These are phyloP conservation scores for Leptosphaerulina australis DNA, from an alignment of 2,329 filamentous ascomycete genomes.

Conservation along the genomic window DNA sequence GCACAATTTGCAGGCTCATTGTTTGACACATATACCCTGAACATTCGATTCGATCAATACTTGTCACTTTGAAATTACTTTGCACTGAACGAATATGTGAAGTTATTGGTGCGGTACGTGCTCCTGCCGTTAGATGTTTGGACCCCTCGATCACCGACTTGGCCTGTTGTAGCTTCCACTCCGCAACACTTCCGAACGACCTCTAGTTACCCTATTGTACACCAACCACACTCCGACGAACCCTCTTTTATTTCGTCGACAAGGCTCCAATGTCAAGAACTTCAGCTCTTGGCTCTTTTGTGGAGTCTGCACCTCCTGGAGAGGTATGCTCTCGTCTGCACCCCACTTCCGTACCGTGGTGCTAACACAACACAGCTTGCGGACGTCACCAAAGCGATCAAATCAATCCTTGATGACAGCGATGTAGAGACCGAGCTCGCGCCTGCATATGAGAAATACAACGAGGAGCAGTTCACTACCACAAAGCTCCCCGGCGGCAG, in stretches of 20 bases:
- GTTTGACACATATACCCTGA: slow-evolving; percentile 2
- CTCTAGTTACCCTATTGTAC: slow-evolving; percentile 17
- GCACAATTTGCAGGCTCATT: neutral
- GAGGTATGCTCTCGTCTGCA: slow-evolving; percentile 68
- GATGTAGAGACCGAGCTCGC: slow-evolving; percentile 72
- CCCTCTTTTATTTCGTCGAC: neutral
- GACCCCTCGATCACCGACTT: slow-evolving; percentile 32
- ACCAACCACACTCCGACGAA: slow-evolving; percentile 1
- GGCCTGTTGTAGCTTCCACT: slow-evolving; percentile 22
- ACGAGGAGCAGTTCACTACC: slow-evolving; percentile 89
- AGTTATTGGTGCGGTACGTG: slow-evolving; percentile 3
- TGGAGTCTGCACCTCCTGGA: slow-evolving; percentile 92
- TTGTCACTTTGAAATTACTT: neutral
- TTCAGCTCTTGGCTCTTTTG: slow-evolving; percentile 70
- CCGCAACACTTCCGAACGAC: slow-evolving; percentile 24
- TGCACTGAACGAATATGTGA: neutral
- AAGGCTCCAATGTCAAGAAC: slow-evolving; percentile 42
- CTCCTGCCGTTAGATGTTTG: slow-evolving; percentile 19
- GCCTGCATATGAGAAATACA: slow-evolving; percentile 91
- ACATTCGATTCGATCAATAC: neutral
- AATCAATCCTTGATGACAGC: slow-evolving; percentile 75
- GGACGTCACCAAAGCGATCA: slow-evolving; percentile 93
- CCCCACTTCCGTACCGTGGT: neutral
- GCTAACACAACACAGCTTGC: slow-evolving; percentile 65
- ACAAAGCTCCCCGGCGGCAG: slow-evolving; percentile 88